Evolutionary conservation across 1,284 basidiomycete species (phyloP).

Genomic region (Austroboletus niveus): DNA sequence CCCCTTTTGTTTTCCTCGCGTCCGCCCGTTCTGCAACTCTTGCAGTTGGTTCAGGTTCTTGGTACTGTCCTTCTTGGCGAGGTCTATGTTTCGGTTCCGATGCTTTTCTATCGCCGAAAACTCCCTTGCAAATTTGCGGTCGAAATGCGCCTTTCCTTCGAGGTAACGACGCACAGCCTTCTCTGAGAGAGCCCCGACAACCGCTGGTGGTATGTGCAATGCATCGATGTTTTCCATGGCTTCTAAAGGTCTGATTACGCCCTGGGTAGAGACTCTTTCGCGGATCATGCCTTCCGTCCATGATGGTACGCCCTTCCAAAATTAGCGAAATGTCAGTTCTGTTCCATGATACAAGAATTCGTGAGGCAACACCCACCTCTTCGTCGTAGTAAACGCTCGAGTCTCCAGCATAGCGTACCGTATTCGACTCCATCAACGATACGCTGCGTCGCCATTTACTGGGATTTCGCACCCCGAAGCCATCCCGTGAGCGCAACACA

Average conservation of each 20-base stretch:
- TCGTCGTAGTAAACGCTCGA: slow-evolving; percentile 32
- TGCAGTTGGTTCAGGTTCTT: slow-evolving; percentile 49
- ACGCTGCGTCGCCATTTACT: slow-evolving; percentile 38
- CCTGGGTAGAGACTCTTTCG: slow-evolving; percentile 81
- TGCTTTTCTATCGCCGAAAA: slow-evolving; percentile 57
- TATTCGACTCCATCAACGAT: slow-evolving; percentile 18
- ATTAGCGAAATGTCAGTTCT: slow-evolving; percentile 3
- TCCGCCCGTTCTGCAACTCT: slow-evolving; percentile 24
- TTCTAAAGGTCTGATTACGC: slow-evolving; percentile 79
- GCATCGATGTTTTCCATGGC: slow-evolving; percentile 62
- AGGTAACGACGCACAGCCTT: slow-evolving; percentile 62
- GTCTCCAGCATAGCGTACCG: slow-evolving; percentile 61
- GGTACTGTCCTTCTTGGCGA: slow-evolving; percentile 56
- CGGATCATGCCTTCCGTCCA: slow-evolving; percentile 67
- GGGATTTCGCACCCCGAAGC: slow-evolving; percentile 49
- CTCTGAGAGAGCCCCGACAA: slow-evolving; percentile 72
- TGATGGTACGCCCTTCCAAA: slow-evolving; percentile 32
- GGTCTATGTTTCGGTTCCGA: slow-evolving; percentile 56
- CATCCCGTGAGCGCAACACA: slow-evolving; percentile 10
- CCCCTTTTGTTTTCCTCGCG: slow-evolving; percentile 22
- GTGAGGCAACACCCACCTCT: slow-evolving; percentile 16
- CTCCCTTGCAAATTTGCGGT: slow-evolving; percentile 59
- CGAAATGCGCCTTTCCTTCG: slow-evolving; percentile 53
- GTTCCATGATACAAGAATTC: background rate
- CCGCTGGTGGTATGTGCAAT: slow-evolving; percentile 59